Evolutionary conservation across 768 basidiomycete genomes (phyloP), one percentile per base, ranked within the genome.

Genomic region (Mycena latifolia): DNA sequence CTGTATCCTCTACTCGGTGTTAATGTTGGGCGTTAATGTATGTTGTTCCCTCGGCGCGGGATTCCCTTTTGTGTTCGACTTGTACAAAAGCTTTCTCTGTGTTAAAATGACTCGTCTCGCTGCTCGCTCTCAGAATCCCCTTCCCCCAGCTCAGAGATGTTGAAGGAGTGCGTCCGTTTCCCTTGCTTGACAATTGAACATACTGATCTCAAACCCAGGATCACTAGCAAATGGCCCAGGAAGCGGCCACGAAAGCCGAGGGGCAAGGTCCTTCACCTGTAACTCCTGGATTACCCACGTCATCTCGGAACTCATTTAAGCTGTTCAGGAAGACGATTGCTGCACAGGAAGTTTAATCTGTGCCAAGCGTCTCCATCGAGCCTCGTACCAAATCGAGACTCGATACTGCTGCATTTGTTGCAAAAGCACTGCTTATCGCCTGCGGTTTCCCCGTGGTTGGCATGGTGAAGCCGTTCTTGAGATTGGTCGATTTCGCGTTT

Each of bases 1-100:
- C 35, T 63, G 62, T 55, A 63, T 63, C 27, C 28, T 29, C 41
- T 24, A 5, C 31, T 25, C 22, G 20, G 28, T 15, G 48, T 29
- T 22, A 25, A 12, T 52, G 10, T 17, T 47, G 14, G 10, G 53
- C 41, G 43, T n/a, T 18, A n/a, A 43, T 60, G 27, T n/a, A n/a
- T n/a, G n/a, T n/a, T 50, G 48, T 22, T n/a, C 12, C 24, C 31
- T 33, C 31, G 43, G 48, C 35, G 12, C 28, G n/a, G 35, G n/a
- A 15, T 43, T 43, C 1, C 50, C 54, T 55, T 20, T 28, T 22
- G 54, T 55, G 54, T 27, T 28, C 39, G n/a, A 43, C 41, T 55
- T 55, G 39, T 0, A n/a, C 31, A 15, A 50, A 33, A 33, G 31
- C 31, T 33, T 5, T 33, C 31, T 33, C 2, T 5, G 54, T 43